Percentiles rank a stretch among this genome's conserved stretches.
phyloP scores from a whole-genome alignment of 2,329 filamentous ascomycete species.

The Myriangium duriaei region DNA sequence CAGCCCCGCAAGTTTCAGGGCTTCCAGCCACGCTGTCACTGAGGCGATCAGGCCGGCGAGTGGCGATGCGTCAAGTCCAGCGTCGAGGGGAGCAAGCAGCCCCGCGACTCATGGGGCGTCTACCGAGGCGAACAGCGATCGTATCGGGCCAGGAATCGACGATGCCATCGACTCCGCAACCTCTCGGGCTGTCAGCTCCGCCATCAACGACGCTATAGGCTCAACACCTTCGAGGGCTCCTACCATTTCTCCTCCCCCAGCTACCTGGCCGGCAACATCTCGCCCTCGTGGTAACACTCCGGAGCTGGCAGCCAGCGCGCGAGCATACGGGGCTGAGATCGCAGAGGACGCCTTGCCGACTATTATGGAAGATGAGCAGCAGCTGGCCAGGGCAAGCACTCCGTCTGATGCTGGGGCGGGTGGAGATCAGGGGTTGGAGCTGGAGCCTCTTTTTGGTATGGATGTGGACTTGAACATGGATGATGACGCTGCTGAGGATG shows the following conservation, averaged over 20 bases:
- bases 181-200: background rate
- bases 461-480: too few relatives aligned
- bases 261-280: too few relatives aligned
- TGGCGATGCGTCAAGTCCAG: background rate
- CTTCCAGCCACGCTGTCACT: background rate
- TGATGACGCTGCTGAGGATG: too few relatives aligned
- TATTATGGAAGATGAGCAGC: too few relatives aligned
- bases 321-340: too few relatives aligned
- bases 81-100: background rate
- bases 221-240: background rate
- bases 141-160: background rate
- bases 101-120: background rate
- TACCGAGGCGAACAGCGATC: background rate
- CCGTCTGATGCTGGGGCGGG: too few relatives aligned
- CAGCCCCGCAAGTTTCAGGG: background rate
- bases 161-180: background rate
- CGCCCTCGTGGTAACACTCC: background rate
- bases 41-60: background rate
- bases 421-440: too few relatives aligned
- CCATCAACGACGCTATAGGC: background rate
- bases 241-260: background rate
- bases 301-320: too few relatives aligned
- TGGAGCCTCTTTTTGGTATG: too few relatives aligned
- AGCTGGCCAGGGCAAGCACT: too few relatives aligned
- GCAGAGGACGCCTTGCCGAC: too few relatives aligned